A percentile compares a stretch with the other conserved stretches of the same genome.
Conservation (phyloP, 2,329 filamentous ascomycete genomes). For the Colletotrichum spinosum region DNA sequence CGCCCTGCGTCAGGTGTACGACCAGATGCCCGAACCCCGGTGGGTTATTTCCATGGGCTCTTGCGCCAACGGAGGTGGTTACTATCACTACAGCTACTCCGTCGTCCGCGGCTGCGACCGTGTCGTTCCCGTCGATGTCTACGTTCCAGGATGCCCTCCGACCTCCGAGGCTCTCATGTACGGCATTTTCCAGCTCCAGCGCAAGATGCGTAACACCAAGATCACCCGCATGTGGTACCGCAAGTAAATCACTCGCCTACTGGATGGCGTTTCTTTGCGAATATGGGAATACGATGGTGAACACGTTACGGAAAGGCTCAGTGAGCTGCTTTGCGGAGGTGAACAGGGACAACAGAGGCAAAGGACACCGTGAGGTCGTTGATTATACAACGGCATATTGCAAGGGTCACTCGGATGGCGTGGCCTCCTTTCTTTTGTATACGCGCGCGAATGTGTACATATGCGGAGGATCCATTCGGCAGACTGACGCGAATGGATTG, state of each 20-base stretch:
- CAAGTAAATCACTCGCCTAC: conserved; percentile 52
- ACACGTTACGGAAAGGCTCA: neutral
- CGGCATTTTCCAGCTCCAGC: conserved; percentile 80
- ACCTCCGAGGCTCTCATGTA: conserved; percentile 73
- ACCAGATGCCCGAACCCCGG: conserved; percentile 93
- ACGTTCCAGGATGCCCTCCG: conserved; percentile 80
- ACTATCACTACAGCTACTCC: conserved; percentile 88
- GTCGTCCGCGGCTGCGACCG: conserved; percentile 79
- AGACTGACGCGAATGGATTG: conserved; percentile 35
- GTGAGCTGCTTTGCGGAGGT: neutral
- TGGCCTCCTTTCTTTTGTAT: conserved; percentile 34
- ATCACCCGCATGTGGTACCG: conserved; percentile 70
- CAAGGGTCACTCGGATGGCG: conserved; percentile 15
- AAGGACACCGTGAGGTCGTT: neutral
- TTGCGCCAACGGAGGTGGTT: conserved; percentile 86
- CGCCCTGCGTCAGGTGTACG: conserved; percentile 89
- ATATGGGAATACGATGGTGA: neutral
- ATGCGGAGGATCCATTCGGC: conserved; percentile 34
- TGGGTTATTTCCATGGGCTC: conserved; percentile 89
- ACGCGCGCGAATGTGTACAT: conserved; percentile 35
- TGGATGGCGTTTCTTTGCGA: neutral
- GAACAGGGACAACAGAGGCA: neutral
- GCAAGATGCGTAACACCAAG: conserved; percentile 75
- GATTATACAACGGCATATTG: conserved; percentile 15
- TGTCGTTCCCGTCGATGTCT: conserved; percentile 83